These are phyloP conservation scores for Trichosporon coremiiforme DNA, from an alignment of 1,284 basidiomycete species.

Conservation along the genomic window DNA sequence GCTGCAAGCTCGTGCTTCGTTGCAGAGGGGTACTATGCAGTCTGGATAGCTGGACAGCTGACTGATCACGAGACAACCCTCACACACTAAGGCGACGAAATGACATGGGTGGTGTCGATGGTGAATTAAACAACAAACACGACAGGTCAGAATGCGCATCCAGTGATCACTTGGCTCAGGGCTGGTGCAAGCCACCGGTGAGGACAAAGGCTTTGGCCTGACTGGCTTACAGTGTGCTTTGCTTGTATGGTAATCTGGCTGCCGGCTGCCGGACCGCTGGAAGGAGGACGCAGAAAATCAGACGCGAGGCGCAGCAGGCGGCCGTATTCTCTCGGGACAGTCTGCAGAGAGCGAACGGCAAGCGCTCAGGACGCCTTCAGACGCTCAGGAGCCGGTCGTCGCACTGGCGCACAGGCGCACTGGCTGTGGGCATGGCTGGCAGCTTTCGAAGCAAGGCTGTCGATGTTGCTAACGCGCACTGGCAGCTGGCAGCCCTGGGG, in stretches of 20 bases:
- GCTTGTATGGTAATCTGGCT: too few species aligned
- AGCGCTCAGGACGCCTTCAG: neutral
- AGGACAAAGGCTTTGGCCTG: neutral
- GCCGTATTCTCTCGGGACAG: constrained; percentile 1
- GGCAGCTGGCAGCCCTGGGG: neutral
- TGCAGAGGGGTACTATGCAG: too few species aligned
- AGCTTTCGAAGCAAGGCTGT: neutral
- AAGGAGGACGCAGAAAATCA: neutral
- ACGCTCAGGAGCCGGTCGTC: neutral
- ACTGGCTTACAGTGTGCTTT: too few species aligned
- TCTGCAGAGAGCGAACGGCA: neutral
- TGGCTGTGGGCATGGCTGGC: neutral
- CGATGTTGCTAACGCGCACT: neutral
- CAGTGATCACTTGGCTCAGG: constrained; percentile 1
- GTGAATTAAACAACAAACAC: neutral
- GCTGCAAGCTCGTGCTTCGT: neutral
- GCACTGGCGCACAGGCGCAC: neutral
- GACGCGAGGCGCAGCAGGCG: neutral
- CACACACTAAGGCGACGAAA: neutral
- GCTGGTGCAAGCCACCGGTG: neutral
- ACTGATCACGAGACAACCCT: neutral
- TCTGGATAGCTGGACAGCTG: neutral
- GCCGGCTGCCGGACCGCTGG: neutral
- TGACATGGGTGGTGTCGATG: neutral
- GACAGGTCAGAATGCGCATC: neutral